Base-by-base conservation (phyloP, 106 monocot species). In the Vanilla planifolia region DNA sequence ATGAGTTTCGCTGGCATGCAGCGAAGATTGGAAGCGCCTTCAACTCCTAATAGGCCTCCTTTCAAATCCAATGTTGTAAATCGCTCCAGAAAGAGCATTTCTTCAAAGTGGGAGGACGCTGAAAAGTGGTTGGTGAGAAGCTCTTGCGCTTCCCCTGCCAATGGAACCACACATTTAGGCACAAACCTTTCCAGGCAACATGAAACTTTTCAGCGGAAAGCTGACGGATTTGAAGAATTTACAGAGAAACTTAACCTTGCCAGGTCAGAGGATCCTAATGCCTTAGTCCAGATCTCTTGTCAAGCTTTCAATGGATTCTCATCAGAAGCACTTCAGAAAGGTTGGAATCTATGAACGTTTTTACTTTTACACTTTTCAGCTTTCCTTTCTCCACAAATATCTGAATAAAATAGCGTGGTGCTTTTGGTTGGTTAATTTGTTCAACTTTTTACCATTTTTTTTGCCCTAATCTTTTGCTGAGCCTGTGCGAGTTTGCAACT, bases 81-180 rank as follows among this genome's bases (percentile, higher is more conserved):
- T 47, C 43, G 48, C 45, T 60, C 72, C 24, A 85, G 85, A 29
- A 89, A 77, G 79, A 74, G 55, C 37, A 62, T 89, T 23, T 89
- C 85, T 62, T 89, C 93, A 42, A 93, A 93, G 69, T 93, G 93
- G 93, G 93, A 93, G 8, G 85, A 93, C 68, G 93, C 93, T 6
- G 85, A 93, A 73, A 93, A 93, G 63, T 93, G 93, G 93, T 32
- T 93, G 36, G 73, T 85, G 47, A 74, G 74, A 33, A 71, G 67
- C 59, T 77, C 89, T 27, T 85, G 77, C 77, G 75, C 77, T 24
- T 83, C 87, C 30, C 80, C 87, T 35, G 72, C 76, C 22, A 77
- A 79, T 70, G 60, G 16, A 28, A 44, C 23, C 3, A 80, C 75
- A 51, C 44, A 51, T 22, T 48, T 55, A 30, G 70, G 73, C 2